Evolutionary conservation across 116 monocot species (phyloP).

Genomic region (Zostera marina): DNA sequence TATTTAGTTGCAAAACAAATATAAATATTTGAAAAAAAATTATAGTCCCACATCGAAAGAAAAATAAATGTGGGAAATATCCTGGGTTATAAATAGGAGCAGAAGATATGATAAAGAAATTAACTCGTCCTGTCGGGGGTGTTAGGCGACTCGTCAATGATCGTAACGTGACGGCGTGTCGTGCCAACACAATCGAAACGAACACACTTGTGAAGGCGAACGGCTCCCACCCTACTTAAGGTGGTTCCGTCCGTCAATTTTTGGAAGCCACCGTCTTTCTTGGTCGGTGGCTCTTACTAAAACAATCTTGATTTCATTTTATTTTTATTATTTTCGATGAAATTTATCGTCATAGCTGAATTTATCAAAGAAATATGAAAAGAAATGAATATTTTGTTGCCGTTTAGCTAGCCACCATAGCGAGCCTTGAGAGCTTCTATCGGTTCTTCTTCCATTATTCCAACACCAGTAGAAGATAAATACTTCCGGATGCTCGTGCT

Average conservation of each 20-base stretch:
- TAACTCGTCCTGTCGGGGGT: conserved; percentile 49
- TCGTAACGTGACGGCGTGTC: conserved; percentile 81
- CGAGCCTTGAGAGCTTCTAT: conserved; percentile 50
- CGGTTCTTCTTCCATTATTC: conserved; percentile 86
- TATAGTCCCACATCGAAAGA: conserved; percentile 8
- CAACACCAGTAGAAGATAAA: conserved; percentile 39
- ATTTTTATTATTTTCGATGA: no score
- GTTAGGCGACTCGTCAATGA: conserved; percentile 68
- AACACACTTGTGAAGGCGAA: conserved; percentile 47
- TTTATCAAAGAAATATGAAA: no score
- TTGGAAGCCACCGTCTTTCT: not conserved
- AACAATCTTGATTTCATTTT: no score
- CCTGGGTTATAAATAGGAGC: not conserved
- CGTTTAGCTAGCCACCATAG: conserved; percentile 73
- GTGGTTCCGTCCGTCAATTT: not conserved
- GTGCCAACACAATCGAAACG: conserved; percentile 60
- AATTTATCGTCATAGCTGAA: no score
- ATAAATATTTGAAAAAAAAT: no score
- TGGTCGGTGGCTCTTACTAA: no score
- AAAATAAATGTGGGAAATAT: not conserved
- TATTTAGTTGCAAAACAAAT: no score
- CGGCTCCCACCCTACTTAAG: conserved; percentile 26
- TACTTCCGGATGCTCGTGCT: conserved; percentile 50
- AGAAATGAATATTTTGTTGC: no score
- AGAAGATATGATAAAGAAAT: rapidly evolving